These are phyloP conservation scores for Pseudozyma thailandica DNA, from an alignment of 1,284 basidiomycete species.

Conservation along the genomic window DNA sequence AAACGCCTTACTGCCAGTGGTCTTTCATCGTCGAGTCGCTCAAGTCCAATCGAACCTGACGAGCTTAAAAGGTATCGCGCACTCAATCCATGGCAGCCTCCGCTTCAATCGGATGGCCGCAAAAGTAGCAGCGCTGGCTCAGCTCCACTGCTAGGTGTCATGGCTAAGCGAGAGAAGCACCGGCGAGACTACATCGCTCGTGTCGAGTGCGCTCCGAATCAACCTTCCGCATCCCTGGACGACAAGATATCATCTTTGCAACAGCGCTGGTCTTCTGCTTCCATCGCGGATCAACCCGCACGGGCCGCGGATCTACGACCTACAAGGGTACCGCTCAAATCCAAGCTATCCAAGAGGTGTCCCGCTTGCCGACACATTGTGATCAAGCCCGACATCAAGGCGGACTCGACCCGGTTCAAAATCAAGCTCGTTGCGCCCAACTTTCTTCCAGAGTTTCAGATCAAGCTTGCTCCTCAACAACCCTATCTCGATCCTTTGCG, in stretches of 20 bases:
- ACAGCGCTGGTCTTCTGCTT: conserved; percentile 79
- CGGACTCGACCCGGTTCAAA: conserved; percentile 90
- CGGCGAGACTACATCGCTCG: conserved; percentile 73
- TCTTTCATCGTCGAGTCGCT: conserved; percentile 4
- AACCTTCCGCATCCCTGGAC: conserved; percentile 33
- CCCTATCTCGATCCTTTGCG: conserved; percentile 26
- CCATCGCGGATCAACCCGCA: conserved; percentile 70
- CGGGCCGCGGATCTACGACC: conserved; percentile 78
- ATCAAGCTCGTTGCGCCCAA: conserved; percentile 95
- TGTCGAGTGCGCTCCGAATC: conserved; percentile 9
- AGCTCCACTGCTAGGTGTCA: conserved; percentile 14
- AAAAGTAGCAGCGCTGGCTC: conserved; percentile 8
- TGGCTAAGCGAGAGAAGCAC: conserved; percentile 73
- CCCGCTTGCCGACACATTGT: conserved; percentile 92
- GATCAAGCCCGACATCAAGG: conserved; percentile 97
- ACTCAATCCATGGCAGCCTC: conserved; percentile 40
- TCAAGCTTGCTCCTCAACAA: conserved; percentile 38
- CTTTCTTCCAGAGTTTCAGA: conserved; percentile 87
- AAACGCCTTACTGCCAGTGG: conserved; percentile 10
- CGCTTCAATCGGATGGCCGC: conserved; percentile 2
- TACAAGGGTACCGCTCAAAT: conserved; percentile 85
- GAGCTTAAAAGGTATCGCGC: conserved; percentile 49
- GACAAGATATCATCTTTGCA: conserved; percentile 77
- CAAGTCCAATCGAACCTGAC: conserved; percentile 34
- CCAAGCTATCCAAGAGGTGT: conserved; percentile 94